These are phyloP conservation scores for Oleoguttula mirabilis DNA, from an alignment of 495 filamentous ascomycete species.

Conservation along the genomic window DNA sequence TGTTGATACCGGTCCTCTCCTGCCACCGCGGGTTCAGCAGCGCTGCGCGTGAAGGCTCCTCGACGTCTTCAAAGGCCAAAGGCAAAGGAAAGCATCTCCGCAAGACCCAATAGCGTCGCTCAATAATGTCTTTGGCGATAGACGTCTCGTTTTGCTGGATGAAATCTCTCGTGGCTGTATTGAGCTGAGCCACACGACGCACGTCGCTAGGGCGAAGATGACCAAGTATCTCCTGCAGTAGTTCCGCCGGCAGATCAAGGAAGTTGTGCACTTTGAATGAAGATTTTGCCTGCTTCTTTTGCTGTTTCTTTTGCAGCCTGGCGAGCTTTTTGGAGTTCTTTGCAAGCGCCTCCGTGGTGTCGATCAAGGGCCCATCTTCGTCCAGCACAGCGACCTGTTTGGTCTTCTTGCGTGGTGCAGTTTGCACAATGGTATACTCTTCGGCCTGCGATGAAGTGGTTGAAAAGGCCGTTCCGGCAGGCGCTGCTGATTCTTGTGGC, in stretches of 20 bases:
- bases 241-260: conserved; percentile 38
- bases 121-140: conserved; percentile 32
- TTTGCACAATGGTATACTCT: conserved; percentile 5
- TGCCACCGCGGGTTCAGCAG: conserved; percentile 32
- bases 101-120: conserved; percentile 36
- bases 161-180: conserved; percentile 29
- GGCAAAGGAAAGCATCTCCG: conserved; percentile 39
- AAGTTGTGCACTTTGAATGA: conserved; percentile 17
- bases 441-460: neutral
- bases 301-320: conserved; percentile 32
- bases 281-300: conserved; percentile 11
- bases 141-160: conserved; percentile 30
- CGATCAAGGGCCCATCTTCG: conserved; percentile 25
- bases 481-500: no score
- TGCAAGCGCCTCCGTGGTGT: conserved; percentile 29
- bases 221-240: conserved; percentile 35
- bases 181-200: conserved; percentile 28
- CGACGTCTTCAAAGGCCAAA: conserved; percentile 31
- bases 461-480: neutral
- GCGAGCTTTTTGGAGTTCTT: conserved; percentile 40
- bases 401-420: neutral
- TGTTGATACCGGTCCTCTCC: conserved; percentile 29
- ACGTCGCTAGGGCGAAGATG: conserved; percentile 38
- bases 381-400: conserved; percentile 4
- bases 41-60: conserved; percentile 24